Evolutionary conservation across 2,329 filamentous ascomycete genomes (phyloP), one percentile per base, ranked within the genome.

Genomic region (Pseudopithomyces maydicus): DNA sequence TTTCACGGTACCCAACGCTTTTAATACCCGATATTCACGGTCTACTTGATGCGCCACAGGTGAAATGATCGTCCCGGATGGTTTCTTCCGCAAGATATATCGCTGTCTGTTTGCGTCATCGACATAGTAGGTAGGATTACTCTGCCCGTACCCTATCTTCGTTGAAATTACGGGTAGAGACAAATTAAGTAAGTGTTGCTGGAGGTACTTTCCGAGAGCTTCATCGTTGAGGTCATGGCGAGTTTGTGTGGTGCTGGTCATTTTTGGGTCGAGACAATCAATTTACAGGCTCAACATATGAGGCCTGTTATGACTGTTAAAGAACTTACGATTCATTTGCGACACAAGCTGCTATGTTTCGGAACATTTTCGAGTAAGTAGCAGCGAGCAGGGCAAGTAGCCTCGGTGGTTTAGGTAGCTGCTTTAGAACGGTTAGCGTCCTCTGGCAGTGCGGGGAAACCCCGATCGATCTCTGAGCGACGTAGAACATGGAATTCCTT

Each of bases 1-100:
- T n/a, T 91, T 93, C 43, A 78, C 79, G 54, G 85, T 84, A 6
- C 70, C 71, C 20, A 98, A 84, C 2, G 94, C 92, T 74, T 91
- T 86, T 72, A 98, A 88, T 67, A 97, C 90, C 70, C 88, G 88
- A 79, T 94, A 95, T 79, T 98, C 94, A 68, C 95, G 90, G 80
- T 98, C 94, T 68, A 98, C 92, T 76, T 93, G 90, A 81, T 98
- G 95, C 11, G 95, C 95, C 2, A 94, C 93, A 77, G 92, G 92
- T 68, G 92, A 96, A 50, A 98, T 85, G 41, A 98, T 89, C 77
- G 89, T 88, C 59, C 94, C 94, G 4, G 93, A 91, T 0, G 94
- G 95, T 79, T 97, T 97, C 84, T 98, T 98, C 73, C 94, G 90
- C 79, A 98, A 84, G 29, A 98, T 95, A 76, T 88, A 97, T 70